Conservation (phyloP, 306 rosid species). For the Quercus cerris region DNA sequence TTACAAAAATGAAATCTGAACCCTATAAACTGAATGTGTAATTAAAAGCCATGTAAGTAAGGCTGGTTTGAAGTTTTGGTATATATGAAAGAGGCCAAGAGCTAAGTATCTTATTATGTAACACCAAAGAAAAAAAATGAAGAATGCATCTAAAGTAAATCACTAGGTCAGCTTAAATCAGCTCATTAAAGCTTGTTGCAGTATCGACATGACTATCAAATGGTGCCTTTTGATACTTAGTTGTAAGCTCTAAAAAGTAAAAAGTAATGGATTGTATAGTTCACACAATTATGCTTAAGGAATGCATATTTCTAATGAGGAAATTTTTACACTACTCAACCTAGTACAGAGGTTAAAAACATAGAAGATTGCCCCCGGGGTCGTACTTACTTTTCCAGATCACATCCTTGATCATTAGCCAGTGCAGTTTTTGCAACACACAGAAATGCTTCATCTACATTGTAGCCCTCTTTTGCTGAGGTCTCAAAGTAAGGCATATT, state of each 20-base stretch:
- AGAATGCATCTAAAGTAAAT: neutral
- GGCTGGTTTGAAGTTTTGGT: neutral
- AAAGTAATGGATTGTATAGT: no score
- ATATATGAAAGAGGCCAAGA: neutral
- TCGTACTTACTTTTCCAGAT: constrained; percentile 58
- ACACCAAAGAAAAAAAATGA: no score
- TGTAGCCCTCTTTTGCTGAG: constrained; percentile 74
- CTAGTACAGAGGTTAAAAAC: neutral
- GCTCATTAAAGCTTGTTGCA: neutral
- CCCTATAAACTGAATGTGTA: neutral
- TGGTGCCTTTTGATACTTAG: no score
- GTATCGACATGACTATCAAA: neutral
- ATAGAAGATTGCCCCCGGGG: neutral
- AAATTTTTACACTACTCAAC: no score
- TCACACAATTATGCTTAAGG: no score
- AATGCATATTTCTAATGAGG: no score
- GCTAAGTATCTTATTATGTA: neutral
- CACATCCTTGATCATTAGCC: constrained; percentile 48
- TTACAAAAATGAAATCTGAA: neutral
- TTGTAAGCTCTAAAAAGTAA: no score
- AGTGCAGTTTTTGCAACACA: constrained; percentile 63
- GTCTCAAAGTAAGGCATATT: constrained; percentile 87
- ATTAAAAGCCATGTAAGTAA: neutral
- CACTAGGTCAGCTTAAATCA: neutral
- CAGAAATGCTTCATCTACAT: constrained; percentile 70